Base-by-base conservation (phyloP, 768 basidiomycete species). In the Brasilioporus rufonigricans region DNA sequence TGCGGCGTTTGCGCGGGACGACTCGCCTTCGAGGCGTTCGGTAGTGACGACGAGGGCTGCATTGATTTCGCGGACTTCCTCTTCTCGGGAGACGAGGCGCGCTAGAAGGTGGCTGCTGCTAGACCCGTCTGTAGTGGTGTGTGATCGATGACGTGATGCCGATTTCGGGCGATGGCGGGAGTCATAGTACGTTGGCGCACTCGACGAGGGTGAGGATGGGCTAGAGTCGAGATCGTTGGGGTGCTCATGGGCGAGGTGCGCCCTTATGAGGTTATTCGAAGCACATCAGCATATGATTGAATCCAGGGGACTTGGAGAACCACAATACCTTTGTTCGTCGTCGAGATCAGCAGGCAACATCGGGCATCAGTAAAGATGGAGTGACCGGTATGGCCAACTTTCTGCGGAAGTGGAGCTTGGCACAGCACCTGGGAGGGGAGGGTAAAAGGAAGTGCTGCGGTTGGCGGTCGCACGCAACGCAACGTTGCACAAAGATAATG, bases 1-100 rank as follows among this genome's bases (percentile, higher is more conserved):
- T n/a, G 78, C 76, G 24, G 73, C 68, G 27, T 71, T 71, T 23
- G 76, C 78, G 50, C 78, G 77, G 27, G 61, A 60, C 3, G 77
- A 71, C 56, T 79, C 78, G 13, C 61, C 55, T 49, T 78, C 75
- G 40, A 79, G 66, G n/a, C 71, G 69, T 39, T 71, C 69, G 7
- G 61, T 51, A 39, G 63, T 57, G 55, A 65, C 61, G 43, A 35
- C 55, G 32, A 72, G 59, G 2, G 53, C 53, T 16, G 69, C 60
- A 33, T 72, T 69, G 27, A 72, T 48, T 47, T 71, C 69, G 21
- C 69, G 63, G 44, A 71, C 50, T 48, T 71, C 71, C 45, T 71
- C 71, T 44, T 71, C 71, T 3, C 54, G 26, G 5, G 71, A 62
- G 38, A 70, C 53, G 23, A 70, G 62, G 21, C 60, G 67, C 29